Conservation (phyloP, 768 basidiomycete genomes). For the Porphyrellus cyaneotinctus region DNA sequence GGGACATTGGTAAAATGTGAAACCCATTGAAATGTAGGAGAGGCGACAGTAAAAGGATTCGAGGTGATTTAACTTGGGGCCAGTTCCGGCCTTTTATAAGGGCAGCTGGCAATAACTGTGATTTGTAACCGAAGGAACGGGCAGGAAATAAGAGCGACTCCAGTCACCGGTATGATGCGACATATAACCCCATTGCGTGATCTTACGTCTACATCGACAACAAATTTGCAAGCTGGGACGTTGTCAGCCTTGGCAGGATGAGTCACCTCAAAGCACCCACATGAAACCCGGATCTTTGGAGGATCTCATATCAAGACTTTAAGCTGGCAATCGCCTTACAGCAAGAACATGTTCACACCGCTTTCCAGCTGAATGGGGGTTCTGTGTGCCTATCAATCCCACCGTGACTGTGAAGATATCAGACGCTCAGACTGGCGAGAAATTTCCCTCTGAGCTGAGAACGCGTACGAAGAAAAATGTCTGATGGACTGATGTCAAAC, state of each 20-base stretch:
- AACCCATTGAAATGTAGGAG: constrained; percentile 16
- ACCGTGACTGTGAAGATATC: constrained; percentile 2
- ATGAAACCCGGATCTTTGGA: not conserved
- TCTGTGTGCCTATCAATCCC: not conserved
- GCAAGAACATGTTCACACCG: no score
- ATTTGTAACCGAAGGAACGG: not conserved
- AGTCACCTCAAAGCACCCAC: not conserved
- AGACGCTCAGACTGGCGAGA: not conserved
- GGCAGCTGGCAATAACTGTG: not conserved
- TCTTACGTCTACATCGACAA: constrained; percentile 21
- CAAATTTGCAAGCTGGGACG: constrained; percentile 6
- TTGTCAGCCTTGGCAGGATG: not conserved
- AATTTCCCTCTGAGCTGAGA: not conserved
- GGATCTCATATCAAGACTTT: not conserved
- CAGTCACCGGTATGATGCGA: constrained; percentile 12
- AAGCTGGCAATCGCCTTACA: no score
- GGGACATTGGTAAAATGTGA: constrained; percentile 3
- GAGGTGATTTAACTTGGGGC: not conserved
- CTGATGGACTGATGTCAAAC: no score
- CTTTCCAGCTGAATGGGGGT: not conserved
- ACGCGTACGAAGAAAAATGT: not conserved
- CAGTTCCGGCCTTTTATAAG: constrained; percentile 5
- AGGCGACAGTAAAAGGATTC: not conserved
- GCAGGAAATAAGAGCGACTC: not conserved
- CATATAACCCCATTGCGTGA: constrained; percentile 28